Evolutionary conservation across 495 filamentous ascomycete genomes (phyloP).

Genomic region (Astrocystis sublimbata): DNA sequence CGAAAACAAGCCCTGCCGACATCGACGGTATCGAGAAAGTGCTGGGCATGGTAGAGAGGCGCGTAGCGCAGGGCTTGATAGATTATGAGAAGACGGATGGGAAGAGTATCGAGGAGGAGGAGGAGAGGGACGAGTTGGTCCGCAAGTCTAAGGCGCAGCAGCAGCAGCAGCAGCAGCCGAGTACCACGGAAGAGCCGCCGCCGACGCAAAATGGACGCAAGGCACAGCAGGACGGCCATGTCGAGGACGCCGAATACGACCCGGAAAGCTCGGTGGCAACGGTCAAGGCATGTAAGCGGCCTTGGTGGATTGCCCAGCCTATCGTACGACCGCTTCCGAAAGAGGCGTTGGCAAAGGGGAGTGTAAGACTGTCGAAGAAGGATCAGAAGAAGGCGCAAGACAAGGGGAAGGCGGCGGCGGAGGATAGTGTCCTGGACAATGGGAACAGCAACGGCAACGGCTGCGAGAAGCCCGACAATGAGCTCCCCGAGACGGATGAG

Average conservation of each 20-base stretch:
- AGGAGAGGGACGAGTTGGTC: slow-evolving; percentile 28
- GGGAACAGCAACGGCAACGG: too few relatives aligned
- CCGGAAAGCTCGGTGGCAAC: slow-evolving; percentile 63
- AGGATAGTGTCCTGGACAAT: background rate
- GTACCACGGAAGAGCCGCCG: slow-evolving; percentile 24
- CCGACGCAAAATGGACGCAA: slow-evolving; percentile 25
- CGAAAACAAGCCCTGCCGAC: slow-evolving; percentile 62
- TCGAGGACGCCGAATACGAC: slow-evolving; percentile 27
- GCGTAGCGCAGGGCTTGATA: slow-evolving; percentile 68
- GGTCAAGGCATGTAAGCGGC: slow-evolving; percentile 69
- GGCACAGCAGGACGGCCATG: background rate
- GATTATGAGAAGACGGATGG: slow-evolving; percentile 64
- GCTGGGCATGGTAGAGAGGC: slow-evolving; percentile 57
- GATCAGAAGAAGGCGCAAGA: slow-evolving; percentile 39
- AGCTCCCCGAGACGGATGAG: slow-evolving; percentile 30
- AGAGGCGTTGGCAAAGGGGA: slow-evolving; percentile 82
- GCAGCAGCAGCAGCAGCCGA: too few relatives aligned
- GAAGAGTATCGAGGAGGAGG: slow-evolving; percentile 53
- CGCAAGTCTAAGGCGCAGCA: slow-evolving; percentile 28
- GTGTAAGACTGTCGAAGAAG: slow-evolving; percentile 64
- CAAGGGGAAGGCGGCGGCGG: slow-evolving; percentile 12
- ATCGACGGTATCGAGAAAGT: slow-evolving; percentile 71
- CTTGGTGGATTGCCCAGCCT: slow-evolving; percentile 93
- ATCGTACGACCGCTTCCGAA: slow-evolving; percentile 85
- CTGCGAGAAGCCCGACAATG: slow-evolving; percentile 27